Base-by-base conservation (phyloP, 306 rosid species). In the Amphicarpaea edgeworthii region DNA sequence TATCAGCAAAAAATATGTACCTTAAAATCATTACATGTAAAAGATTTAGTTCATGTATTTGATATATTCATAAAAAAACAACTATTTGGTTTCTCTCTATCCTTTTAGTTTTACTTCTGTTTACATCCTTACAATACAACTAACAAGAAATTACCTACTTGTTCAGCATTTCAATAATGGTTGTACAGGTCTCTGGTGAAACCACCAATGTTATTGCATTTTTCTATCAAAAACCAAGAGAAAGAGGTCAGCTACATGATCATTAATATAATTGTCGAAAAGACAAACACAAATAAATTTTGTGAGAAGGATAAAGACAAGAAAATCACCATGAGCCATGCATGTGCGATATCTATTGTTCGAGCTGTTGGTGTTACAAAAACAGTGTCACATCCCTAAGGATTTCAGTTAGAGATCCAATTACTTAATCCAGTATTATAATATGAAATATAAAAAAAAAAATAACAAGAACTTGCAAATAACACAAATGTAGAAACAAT, bases 361-460 rank as follows among this genome's bases (percentile, higher is more conserved):
- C 97, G 97, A 83, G 98, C 98, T 9, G 98, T 91, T 86, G 97
- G 93, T 53, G 98, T 91, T 60, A 94, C 98, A 81, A 94, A 94
- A 72, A 85, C 98, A 45, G 97, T 94, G 86, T 92, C 97, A 83
- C 96, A 94, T 75, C 98, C 98, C 98, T 93, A 85, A 3, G 84
- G 85, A 87, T 88, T 87, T 87, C 87, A 91, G 87, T 78, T 70
- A 85, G 90, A 86, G 82, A 87, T 84, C 93, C 88, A 68, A 79
- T 91, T 87, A 91, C 84, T 87, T 83, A 85, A 87, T 83, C 89
- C 87, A 83, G 88, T 86, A 86, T 79, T 75, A 70, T 85, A 70
- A 75, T 84, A 79, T 81, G 55, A 61, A 67, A 85, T 82, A 80
- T 70, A 87, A 79, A 82, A 82, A 83, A 80, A 64, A 78, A 81